phyloP scores from a whole-genome alignment of 768 basidiomycete species.

The Auricularia sp. region DNA sequence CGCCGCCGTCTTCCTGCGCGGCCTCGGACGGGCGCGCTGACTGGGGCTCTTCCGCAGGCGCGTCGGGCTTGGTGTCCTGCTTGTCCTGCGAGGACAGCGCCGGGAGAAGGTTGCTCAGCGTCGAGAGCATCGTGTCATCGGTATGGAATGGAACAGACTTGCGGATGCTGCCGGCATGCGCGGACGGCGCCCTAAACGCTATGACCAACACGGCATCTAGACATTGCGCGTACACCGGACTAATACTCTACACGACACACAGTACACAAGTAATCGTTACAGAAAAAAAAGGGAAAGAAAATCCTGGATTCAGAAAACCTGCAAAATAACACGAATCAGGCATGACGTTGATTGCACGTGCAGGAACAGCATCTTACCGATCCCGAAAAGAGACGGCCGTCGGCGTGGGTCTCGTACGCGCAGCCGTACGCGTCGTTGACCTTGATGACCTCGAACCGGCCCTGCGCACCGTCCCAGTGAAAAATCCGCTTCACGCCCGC shows the following conservation, averaged over 20 bases:
- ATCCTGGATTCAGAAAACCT: no score
- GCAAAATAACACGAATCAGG: no score
- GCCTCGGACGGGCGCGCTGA: not conserved
- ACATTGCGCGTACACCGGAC: no score
- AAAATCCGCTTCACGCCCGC: slow-evolving; percentile 47
- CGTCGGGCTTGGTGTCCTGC: not conserved
- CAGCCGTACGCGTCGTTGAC: slow-evolving; percentile 30
- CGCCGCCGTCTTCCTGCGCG: not conserved
- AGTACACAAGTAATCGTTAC: no score
- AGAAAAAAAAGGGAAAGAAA: no score
- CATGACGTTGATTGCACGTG: not conserved
- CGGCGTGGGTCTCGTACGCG: slow-evolving; percentile 36
- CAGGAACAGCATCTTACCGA: slow-evolving; percentile 24
- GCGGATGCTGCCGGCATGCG: no score
- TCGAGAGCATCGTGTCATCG: not conserved
- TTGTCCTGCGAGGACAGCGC: not conserved
- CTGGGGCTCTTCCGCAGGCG: not conserved
- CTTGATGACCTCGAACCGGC: slow-evolving; percentile 34
- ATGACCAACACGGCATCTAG: no score
- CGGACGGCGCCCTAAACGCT: no score
- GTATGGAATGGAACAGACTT: not conserved
- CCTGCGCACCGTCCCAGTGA: slow-evolving; percentile 30
- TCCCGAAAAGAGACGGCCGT: slow-evolving; percentile 32
- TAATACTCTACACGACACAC: no score
- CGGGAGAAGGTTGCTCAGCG: not conserved